Conservation (phyloP, 2,329 filamentous ascomycete species). For the Xenosphaeropsis pyriputrescens region DNA sequence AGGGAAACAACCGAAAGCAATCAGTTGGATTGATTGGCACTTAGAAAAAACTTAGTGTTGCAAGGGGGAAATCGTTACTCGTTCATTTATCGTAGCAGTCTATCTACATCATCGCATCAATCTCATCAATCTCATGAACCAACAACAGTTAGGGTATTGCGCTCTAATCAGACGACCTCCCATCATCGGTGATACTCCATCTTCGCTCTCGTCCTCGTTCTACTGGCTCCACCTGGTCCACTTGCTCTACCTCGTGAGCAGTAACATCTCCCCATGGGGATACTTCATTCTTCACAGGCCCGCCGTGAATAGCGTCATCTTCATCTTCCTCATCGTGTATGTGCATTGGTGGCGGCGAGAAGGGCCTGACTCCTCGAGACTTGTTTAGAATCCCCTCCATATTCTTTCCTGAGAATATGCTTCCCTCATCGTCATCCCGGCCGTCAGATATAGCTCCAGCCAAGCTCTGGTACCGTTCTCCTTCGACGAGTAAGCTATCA, state of each 20-base stretch:
- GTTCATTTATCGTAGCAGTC: too few relatives aligned
- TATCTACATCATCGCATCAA: too few relatives aligned
- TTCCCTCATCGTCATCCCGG: slow-evolving; percentile 27
- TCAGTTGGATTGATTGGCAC: too few relatives aligned
- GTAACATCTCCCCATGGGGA: background rate
- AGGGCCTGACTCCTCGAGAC: slow-evolving; percentile 38
- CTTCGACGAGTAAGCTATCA: slow-evolving; percentile 39
- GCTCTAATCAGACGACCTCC: slow-evolving; percentile 4
- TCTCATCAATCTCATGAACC: too few relatives aligned
- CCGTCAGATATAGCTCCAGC: slow-evolving; percentile 26
- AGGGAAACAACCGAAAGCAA: too few relatives aligned
- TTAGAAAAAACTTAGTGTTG: too few relatives aligned
- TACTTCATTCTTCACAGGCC: background rate
- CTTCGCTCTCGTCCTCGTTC: slow-evolving; percentile 10
- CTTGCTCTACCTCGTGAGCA: slow-evolving; percentile 1
- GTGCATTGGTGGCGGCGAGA: slow-evolving; percentile 36
- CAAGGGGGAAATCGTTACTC: too few relatives aligned
- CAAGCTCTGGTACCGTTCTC: slow-evolving; percentile 42
- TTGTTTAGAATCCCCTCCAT: slow-evolving; percentile 26
- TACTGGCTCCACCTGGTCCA: background rate
- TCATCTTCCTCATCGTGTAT: slow-evolving; percentile 3
- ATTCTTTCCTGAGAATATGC: slow-evolving; percentile 33
- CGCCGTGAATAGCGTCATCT: background rate
- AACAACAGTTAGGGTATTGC: too few relatives aligned
- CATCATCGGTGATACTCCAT: slow-evolving; percentile 17